Conservation (phyloP, 129 eudicot species). For the Artemisia tridentata region DNA sequence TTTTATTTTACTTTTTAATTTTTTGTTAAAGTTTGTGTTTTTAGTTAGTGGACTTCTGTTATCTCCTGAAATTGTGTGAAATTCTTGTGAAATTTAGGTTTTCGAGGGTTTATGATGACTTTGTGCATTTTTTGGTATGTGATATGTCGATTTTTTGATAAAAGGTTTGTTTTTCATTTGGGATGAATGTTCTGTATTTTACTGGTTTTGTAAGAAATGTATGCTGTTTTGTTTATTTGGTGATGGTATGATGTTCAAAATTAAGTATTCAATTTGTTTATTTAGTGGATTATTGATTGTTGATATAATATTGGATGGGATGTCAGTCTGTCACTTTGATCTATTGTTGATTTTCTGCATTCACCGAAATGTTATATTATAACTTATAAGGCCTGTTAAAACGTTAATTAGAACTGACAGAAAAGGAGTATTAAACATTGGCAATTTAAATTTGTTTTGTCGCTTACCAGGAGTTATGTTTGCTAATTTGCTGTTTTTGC, state of each 20-base stretch:
- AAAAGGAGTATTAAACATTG: background rate
- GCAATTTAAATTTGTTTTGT: conserved; percentile 10
- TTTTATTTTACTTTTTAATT: no score
- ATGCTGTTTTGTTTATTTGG: conserved; percentile 12
- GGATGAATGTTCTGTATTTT: conserved; percentile 8
- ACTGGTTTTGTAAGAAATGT: conserved; percentile 9
- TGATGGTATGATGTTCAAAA: conserved; percentile 25
- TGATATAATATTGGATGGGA: background rate
- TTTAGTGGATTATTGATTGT: background rate
- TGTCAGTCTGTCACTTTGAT: no score
- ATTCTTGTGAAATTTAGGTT: conserved; percentile 8
- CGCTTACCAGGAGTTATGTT: conserved; percentile 1
- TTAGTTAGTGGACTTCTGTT: background rate
- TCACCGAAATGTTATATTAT: background rate
- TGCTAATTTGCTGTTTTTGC: conserved; percentile 9
- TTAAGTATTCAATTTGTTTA: no score
- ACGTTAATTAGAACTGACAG: background rate
- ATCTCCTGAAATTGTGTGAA: conserved; percentile 2
- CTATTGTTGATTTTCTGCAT: background rate
- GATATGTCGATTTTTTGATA: background rate
- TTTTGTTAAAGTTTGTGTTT: background rate
- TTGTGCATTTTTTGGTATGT: conserved; percentile 19
- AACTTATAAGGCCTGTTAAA: background rate
- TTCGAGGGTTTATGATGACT: background rate
- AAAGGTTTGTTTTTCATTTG: conserved; percentile 1